Base-by-base conservation (phyloP, 2,329 filamentous ascomycete genomes). In the Bipolaris bicolor region DNA sequence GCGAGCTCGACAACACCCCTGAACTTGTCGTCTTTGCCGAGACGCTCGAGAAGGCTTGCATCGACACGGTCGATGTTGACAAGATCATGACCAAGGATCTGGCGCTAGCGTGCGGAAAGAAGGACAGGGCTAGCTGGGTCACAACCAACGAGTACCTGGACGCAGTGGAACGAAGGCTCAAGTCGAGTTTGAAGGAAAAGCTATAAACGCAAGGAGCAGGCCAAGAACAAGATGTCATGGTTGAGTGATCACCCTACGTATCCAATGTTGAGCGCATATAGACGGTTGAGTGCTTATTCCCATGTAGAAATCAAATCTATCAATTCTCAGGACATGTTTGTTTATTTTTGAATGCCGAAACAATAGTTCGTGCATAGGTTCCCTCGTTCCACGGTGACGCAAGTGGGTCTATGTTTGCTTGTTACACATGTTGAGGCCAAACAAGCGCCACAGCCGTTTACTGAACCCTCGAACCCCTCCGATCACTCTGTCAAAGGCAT, bases 31-130 rank as follows among this genome's bases (percentile, higher is more conserved):
- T 90, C 49, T 99, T 97, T 73, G 95, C 94, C 57, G 91, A 98
- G 83, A 86, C 85, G 74, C 86, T 99, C 53, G 95, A 99, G 85
- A 85, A 90, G 79, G 95, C 95, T 36, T 97, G 95, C 78, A 84
- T 97, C 58, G 92, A 98, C 78, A 94, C 94, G 24, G 95, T 99
- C 67, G 91, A 98, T 77, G 79, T 90, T 57, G 94, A 98, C 75
- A 91, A 91, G 62, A 90, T 98, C 82, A 99, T 98, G 95, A 99
- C 95, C 78, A 99, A 99, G 88, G 95, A 99, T 80, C 81, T 99
- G 70, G 95, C 95, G n/a, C 86, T 98, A 58, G 90, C 93, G 47
- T 95, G 91, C 77, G 95, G 95, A 72, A 93, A 93, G 84, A 92
- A 89, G 71, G 89, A 86, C 61, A 86, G 91, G 66, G 86, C 86